These are phyloP conservation scores for Glycyrrhiza uralensis DNA, from an alignment of 306 rosid species.

Conservation along the genomic window DNA sequence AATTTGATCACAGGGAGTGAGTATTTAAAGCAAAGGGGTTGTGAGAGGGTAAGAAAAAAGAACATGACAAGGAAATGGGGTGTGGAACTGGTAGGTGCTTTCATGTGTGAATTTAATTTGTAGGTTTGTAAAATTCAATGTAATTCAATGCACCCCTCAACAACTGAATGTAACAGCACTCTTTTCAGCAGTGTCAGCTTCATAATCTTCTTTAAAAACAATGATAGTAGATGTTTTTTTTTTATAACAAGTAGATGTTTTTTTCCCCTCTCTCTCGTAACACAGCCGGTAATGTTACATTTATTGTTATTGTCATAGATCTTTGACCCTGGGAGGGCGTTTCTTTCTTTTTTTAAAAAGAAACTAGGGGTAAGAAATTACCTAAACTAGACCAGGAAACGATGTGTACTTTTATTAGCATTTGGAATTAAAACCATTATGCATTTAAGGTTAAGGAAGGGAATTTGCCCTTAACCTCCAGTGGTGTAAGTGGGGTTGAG, in stretches of 20 bases:
- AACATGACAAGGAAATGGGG: conserved; percentile 39
- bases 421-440: conserved; percentile 3
- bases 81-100: conserved; percentile 39
- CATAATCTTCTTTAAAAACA: neutral
- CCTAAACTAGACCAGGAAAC: neutral
- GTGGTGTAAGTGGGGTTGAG: neutral
- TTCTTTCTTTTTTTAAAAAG: neutral
- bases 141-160: conserved; percentile 47
- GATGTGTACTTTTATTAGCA: neutral
- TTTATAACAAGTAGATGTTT: too few relatives aligned
- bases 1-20: conserved; percentile 35
- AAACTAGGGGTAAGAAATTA: neutral
- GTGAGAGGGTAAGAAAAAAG: neutral
- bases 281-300: neutral
- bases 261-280: too few relatives aligned
- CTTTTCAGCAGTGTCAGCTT: conserved; percentile 29
- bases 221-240: neutral
- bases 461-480: conserved; percentile 1
- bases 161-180: conserved; percentile 38
- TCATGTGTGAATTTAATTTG: conserved; percentile 52
- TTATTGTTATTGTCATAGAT: conserved; percentile 12
- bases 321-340: neutral
- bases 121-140: conserved; percentile 56
- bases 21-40: conserved; percentile 39
- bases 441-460: neutral